These are phyloP conservation scores for Cinchona pubescens DNA, from an alignment of 257 asterid genomes.

Conservation along the genomic window DNA sequence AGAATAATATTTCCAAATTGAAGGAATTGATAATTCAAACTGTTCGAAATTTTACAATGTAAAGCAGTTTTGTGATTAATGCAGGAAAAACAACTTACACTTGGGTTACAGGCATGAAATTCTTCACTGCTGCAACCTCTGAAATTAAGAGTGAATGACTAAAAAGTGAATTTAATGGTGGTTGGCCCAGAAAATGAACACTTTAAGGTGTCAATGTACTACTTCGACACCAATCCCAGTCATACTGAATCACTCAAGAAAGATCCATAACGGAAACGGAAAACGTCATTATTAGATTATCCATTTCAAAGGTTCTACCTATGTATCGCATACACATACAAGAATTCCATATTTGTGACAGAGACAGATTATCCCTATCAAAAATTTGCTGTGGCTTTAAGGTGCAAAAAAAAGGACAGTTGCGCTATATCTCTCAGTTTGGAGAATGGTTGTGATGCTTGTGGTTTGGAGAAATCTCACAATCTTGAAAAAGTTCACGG, in stretches of 20 bases:
- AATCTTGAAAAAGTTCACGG: slow-evolving; percentile 3
- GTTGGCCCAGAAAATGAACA: background rate
- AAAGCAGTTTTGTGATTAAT: background rate
- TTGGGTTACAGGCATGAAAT: background rate
- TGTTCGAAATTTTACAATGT: background rate
- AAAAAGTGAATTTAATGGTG: background rate
- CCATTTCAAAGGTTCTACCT: background rate
- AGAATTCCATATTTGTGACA: background rate
- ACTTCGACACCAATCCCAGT: background rate
- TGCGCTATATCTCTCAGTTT: background rate
- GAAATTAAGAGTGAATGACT: background rate
- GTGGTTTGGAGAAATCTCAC: slow-evolving; percentile 1
- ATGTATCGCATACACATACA: background rate
- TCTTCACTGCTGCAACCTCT: background rate
- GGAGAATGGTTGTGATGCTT: slow-evolving; percentile 4
- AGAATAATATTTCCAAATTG: background rate
- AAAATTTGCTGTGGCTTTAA: background rate
- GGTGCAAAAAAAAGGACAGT: background rate
- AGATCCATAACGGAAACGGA: background rate
- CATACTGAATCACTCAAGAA: background rate
- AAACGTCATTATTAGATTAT: background rate
- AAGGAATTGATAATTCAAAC: background rate
- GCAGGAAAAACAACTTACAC: background rate
- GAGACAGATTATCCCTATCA: background rate
- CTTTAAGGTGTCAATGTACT: background rate